Conservation (phyloP, 148 eudicot genomes). For the Fallopia convolvulus region DNA sequence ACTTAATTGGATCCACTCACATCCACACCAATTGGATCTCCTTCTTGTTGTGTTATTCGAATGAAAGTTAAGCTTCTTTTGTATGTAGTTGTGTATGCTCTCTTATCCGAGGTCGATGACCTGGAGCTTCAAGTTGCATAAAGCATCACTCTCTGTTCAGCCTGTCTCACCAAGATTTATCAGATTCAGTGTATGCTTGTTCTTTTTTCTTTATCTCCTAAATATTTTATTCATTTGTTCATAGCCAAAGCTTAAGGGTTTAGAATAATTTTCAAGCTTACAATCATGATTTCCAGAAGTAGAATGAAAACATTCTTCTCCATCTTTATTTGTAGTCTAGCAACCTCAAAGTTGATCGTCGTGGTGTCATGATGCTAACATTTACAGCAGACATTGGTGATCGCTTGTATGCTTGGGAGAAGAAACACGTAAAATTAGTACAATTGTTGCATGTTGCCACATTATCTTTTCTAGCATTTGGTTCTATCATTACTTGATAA, state of each 20-base stretch:
- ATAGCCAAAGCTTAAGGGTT: not conserved
- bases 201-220: not conserved
- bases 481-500: not conserved
- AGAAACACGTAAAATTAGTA: constrained; percentile 55
- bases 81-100: too few species aligned
- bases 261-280: not conserved
- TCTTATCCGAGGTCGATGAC: too few species aligned
- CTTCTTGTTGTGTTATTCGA: too few species aligned
- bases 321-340: constrained; percentile 48
- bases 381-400: constrained; percentile 77
- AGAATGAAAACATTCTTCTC: constrained; percentile 7
- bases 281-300: not conserved
- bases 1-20: too few species aligned
- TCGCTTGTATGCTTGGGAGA: constrained; percentile 92
- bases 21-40: too few species aligned
- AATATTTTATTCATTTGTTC: not conserved
- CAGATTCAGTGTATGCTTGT: constrained; percentile 45
- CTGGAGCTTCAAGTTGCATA: too few species aligned
- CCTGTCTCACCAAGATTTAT: constrained; percentile 63
- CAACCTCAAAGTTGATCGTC: constrained; percentile 50
- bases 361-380: constrained; percentile 59
- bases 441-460: not conserved
- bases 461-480: not conserved
- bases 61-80: too few species aligned
- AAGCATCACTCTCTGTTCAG: constrained; percentile 64